Evolutionary conservation across 2,329 filamentous ascomycete genomes (phyloP), one percentile per base, ranked within the genome.

Genomic region (Fusarium sp.): DNA sequence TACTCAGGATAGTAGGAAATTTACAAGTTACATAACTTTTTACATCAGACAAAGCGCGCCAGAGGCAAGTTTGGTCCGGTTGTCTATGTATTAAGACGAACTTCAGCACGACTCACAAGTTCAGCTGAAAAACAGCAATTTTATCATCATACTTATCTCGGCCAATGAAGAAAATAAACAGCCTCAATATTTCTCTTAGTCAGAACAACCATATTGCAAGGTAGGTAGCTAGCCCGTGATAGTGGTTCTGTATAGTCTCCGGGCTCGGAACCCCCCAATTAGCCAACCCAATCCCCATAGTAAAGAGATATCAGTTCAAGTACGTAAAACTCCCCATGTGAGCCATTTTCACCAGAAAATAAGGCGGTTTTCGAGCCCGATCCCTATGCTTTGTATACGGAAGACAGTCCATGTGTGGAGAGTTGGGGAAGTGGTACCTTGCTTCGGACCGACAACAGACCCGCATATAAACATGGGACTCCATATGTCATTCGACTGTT

Each of bases 371-470:
- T n/a, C 44, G 37, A 63, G 44, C 19, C 46, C 24, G 37, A 53
- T 54, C 14, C 24, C 13, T 20, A 50, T 63, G 10, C 28, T 57
- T 28, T 32, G 22, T 47, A 22, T 22, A 49, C 8, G 40, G 35
- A 45, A 24, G 28, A 39, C 49, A 33, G 48, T 45, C 26, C 51
- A 39, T 40, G 19, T 4, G 28, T 30, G 28, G 28, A 30, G 35
- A 53, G 58, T 40, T 56, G 33, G 45, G 40, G 45, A 41, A 46
- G 20, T 35, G 8, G 35, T 55, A 11, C 10, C n/a, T 10, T 17
- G 22, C 48, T 28, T 64, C 61, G 59, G 61, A 37, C 61, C 61
- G 61, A 64, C 45, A 64, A n/a, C 44, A n/a, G 50, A 20, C 26
- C 61, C 30, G 32, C 51, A 22, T 26, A 32, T 22, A n/a, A 55